A percentile compares a stretch with the other conserved stretches of the same genome.
Evolutionary conservation across 2,329 filamentous ascomycete genomes (phyloP).

Genomic region (Penicillium sp.): DNA sequence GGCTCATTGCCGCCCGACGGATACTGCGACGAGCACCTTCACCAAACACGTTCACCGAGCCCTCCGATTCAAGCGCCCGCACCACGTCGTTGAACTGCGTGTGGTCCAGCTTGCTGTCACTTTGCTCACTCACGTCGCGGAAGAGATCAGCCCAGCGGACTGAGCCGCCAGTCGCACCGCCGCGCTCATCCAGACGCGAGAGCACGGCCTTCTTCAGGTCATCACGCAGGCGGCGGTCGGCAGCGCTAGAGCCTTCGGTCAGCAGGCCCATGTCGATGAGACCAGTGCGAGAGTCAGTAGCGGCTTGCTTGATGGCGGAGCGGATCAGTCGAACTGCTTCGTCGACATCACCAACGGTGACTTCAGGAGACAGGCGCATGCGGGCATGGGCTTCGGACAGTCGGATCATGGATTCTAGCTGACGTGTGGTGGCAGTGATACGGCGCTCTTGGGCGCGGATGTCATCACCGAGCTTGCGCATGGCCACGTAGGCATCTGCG

Average conservation of each 20-base stretch:
- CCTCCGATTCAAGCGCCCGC: constrained; percentile 79
- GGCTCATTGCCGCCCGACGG: constrained; percentile 54
- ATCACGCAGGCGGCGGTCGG: constrained; percentile 78
- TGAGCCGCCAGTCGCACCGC: constrained; percentile 62
- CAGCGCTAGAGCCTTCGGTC: constrained; percentile 88
- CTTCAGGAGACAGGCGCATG: constrained; percentile 80
- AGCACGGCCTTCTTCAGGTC: constrained; percentile 83
- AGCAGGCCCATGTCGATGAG: constrained; percentile 96
- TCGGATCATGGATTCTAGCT: constrained; percentile 98
- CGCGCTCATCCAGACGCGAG: constrained; percentile 77
- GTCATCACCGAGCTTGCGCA: constrained; percentile 90
- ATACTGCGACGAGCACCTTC: constrained; percentile 83
- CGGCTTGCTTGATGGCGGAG: constrained; percentile 90
- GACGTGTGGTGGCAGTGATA: constrained; percentile 95
- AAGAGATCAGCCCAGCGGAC: constrained; percentile 80
- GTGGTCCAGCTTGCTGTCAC: constrained; percentile 69
- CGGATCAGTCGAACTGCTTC: constrained; percentile 94
- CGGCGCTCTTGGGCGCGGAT: constrained; percentile 87
- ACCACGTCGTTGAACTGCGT: constrained; percentile 83
- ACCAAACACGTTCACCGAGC: constrained; percentile 74
- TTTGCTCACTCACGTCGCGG: constrained; percentile 70
- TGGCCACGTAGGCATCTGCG: constrained; percentile 84
- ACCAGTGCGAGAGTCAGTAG: constrained; percentile 87
- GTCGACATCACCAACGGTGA: constrained; percentile 78
- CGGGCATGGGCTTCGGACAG: constrained; percentile 95